These are phyloP conservation scores for Nakazawaea populi DNA, from an alignment of 805 yeast species.

Conservation along the genomic window DNA sequence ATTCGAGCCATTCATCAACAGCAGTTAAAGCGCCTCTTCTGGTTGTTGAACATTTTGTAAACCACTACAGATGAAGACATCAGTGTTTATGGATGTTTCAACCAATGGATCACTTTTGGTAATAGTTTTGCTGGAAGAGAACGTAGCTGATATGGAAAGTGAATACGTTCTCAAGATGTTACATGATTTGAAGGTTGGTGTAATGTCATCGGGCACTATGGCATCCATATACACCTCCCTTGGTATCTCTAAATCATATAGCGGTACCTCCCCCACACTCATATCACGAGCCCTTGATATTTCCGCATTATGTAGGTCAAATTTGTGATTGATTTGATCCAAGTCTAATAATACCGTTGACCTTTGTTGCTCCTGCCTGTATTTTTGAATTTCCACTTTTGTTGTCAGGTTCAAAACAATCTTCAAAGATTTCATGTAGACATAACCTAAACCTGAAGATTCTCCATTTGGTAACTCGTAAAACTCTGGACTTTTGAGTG, in stretches of 20 bases:
- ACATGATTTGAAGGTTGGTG: slow-evolving; percentile 54
- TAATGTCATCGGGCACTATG: slow-evolving; percentile 37
- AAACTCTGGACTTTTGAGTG: slow-evolving; percentile 15
- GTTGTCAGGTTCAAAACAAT: slow-evolving; percentile 26
- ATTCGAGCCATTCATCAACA: slow-evolving; percentile 1
- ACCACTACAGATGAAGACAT: slow-evolving; percentile 18
- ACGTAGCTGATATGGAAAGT: slow-evolving; percentile 27
- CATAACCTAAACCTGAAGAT: slow-evolving; percentile 40
- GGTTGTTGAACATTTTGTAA: slow-evolving; percentile 10
- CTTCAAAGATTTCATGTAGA: slow-evolving; percentile 35
- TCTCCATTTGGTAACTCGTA: slow-evolving; percentile 31
- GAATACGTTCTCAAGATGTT: slow-evolving; percentile 43
- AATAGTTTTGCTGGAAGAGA: slow-evolving; percentile 14
- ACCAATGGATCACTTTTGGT: slow-evolving; percentile 10
- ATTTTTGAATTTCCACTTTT: slow-evolving; percentile 19
- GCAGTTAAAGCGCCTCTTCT: neutral
- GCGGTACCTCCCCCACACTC: slow-evolving; percentile 11
- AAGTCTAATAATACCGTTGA: slow-evolving; percentile 30
- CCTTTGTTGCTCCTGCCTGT: slow-evolving; percentile 10
- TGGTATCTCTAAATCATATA: slow-evolving; percentile 42
- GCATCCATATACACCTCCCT: slow-evolving; percentile 31
- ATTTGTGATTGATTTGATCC: slow-evolving; percentile 24
- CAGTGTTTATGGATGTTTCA: slow-evolving; percentile 12
- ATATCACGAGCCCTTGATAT: slow-evolving; percentile 17
- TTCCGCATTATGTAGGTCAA: slow-evolving; percentile 33